Evolutionary conservation across 192 early-diverging fungal species (phyloP).

Genomic region (Ramicandelaber brevisporus): DNA sequence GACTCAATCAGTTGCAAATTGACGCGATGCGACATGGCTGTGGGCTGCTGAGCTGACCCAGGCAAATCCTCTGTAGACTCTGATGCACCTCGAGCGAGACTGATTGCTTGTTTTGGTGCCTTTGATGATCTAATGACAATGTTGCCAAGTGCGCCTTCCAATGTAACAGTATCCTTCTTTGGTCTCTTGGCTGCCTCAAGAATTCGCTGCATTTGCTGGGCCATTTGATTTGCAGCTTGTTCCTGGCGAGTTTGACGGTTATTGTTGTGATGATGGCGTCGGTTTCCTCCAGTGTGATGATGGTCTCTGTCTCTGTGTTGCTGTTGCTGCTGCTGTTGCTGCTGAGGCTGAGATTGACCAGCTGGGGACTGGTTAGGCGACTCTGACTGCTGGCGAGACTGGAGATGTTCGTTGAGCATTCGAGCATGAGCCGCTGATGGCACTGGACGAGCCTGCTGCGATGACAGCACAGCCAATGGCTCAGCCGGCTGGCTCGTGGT

Average conservation of each 20-base stretch:
- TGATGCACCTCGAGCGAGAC: slow-evolving; percentile 22
- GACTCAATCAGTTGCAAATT: slow-evolving; percentile 47
- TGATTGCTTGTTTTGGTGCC: slow-evolving; percentile 69
- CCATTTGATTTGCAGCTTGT: slow-evolving; percentile 44
- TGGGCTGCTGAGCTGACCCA: slow-evolving; percentile 19
- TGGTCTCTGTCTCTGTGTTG: too few relatives aligned
- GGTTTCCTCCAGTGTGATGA: slow-evolving; percentile 2
- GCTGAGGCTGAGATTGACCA: slow-evolving; percentile 9
- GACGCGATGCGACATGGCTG: slow-evolving; percentile 22
- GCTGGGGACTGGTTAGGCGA: too few relatives aligned
- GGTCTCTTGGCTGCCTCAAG: slow-evolving; percentile 74
- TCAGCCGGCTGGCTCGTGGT: too few relatives aligned
- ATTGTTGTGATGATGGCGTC: background rate
- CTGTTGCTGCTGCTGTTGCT: too few relatives aligned
- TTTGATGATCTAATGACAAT: slow-evolving; percentile 70
- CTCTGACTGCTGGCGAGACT: background rate
- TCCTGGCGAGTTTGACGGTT: slow-evolving; percentile 6
- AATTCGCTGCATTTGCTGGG: slow-evolving; percentile 87
- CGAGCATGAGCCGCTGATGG: too few relatives aligned
- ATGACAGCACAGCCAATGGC: too few relatives aligned
- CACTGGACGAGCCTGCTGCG: too few relatives aligned
- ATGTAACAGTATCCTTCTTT: slow-evolving; percentile 55
- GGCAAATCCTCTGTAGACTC: slow-evolving; percentile 7
- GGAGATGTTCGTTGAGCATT: too few relatives aligned
- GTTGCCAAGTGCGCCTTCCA: slow-evolving; percentile 89